These are phyloP conservation scores for Epichloe gansuensis DNA, from an alignment of 2,329 filamentous ascomycete genomes.

Conservation along the genomic window DNA sequence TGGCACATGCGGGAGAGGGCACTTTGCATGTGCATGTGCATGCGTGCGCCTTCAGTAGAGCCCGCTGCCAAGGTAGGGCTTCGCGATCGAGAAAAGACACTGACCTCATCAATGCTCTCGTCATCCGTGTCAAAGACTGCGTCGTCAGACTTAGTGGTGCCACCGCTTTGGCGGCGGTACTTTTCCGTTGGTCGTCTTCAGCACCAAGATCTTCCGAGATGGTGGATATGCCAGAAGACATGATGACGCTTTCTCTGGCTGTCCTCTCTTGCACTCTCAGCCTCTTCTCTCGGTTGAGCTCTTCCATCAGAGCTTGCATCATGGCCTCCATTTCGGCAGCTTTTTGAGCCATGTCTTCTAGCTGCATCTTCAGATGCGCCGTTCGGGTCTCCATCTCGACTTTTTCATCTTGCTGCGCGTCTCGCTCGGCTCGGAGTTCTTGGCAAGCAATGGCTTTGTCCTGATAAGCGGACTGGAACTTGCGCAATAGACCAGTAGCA, in stretches of 20 bases:
- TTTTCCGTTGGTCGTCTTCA: constrained; percentile 36
- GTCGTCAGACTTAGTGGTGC: constrained; percentile 31
- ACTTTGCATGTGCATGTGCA: not conserved
- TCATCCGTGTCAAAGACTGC: constrained; percentile 40
- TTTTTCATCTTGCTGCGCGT: constrained; percentile 40
- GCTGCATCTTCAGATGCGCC: constrained; percentile 43
- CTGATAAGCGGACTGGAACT: constrained; percentile 48
- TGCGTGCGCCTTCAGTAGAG: not conserved
- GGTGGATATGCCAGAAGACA: constrained; percentile 27
- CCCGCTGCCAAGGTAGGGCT: constrained; percentile 40
- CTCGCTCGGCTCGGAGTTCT: constrained; percentile 41
- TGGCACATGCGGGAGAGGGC: constrained; percentile 8
- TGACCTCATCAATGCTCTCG: constrained; percentile 36
- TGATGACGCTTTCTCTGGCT: constrained; percentile 15
- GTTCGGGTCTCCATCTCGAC: constrained; percentile 43
- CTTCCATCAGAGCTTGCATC: constrained; percentile 37
- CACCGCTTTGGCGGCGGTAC: constrained; percentile 30
- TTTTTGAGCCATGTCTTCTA: constrained; percentile 45
- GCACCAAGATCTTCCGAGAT: constrained; percentile 41
- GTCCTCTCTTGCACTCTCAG: constrained; percentile 28
- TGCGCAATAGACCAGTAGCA: constrained; percentile 40
- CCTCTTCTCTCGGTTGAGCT: constrained; percentile 39
- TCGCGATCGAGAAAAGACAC: constrained; percentile 48
- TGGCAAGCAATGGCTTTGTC: constrained; percentile 35
- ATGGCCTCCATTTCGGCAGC: constrained; percentile 40